Evolutionary conservation across 2,329 filamentous ascomycete genomes (phyloP).

Genomic region (Penicillium brasilianum): DNA sequence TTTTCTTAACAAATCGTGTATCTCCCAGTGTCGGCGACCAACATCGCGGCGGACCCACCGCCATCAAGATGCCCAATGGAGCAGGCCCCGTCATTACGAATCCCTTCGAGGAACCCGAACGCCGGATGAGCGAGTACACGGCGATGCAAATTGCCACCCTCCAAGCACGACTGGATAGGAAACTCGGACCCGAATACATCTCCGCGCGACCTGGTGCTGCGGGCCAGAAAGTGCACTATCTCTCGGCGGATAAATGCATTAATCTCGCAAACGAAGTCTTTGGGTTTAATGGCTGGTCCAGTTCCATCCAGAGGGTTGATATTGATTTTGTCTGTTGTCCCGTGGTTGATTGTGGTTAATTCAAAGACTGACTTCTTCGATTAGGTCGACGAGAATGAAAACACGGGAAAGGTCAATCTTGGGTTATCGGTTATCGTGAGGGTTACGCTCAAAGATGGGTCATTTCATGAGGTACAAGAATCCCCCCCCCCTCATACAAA

Average conservation of each 20-base stretch:
- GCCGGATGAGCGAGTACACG: constrained; percentile 77
- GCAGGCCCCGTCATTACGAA: constrained; percentile 59
- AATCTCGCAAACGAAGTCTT: constrained; percentile 93
- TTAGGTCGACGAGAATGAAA: constrained; percentile 77
- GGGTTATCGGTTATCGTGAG: constrained; percentile 89
- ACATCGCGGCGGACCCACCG: constrained; percentile 54
- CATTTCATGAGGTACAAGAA: constrained; percentile 79
- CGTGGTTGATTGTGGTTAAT: background rate
- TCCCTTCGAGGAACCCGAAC: constrained; percentile 76
- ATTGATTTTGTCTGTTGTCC: constrained; percentile 75
- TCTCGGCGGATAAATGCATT: constrained; percentile 96
- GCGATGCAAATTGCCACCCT: constrained; percentile 89
- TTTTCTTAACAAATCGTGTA: constrained; percentile 30
- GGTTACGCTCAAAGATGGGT: constrained; percentile 87
- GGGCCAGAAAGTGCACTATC: constrained; percentile 87
- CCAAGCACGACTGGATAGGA: constrained; percentile 84
- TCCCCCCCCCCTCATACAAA: background rate
- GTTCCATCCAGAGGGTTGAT: constrained; percentile 90
- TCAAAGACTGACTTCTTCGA: constrained; percentile 8
- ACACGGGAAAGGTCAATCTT: constrained; percentile 78
- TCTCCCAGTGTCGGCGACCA: constrained; percentile 69
- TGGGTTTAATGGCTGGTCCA: constrained; percentile 97
- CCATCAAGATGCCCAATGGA: constrained; percentile 50
- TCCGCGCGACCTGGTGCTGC: constrained; percentile 82
- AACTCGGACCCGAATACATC: constrained; percentile 94